phyloP scores from a whole-genome alignment of 106 monocot genomes.

The Dendrobium huoshanense region DNA sequence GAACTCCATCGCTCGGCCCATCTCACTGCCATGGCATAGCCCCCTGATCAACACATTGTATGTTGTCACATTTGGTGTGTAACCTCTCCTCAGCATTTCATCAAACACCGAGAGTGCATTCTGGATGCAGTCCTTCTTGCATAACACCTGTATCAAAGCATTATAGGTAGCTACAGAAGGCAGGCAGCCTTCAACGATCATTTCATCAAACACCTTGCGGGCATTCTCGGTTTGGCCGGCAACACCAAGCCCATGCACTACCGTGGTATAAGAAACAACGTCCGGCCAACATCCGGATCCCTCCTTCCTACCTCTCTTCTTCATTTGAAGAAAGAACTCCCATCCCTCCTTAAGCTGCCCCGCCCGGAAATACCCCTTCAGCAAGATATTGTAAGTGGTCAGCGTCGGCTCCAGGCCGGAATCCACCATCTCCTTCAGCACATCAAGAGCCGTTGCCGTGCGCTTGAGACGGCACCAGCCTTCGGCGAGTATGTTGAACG shows the following conservation, averaged over 20 bases:
- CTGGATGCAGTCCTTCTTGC: constrained; percentile 55
- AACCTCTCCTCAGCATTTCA: constrained; percentile 60
- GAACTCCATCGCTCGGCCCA: constrained; percentile 45
- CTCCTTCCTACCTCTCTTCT: constrained; percentile 43
- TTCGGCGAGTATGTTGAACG: constrained; percentile 77
- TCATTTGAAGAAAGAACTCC: constrained; percentile 78
- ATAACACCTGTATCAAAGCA: constrained; percentile 76
- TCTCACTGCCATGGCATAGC: constrained; percentile 60
- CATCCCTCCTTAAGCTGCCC: constrained; percentile 51
- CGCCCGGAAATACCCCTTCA: constrained; percentile 73
- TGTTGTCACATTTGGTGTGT: constrained; percentile 51
- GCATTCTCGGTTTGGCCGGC: constrained; percentile 49
- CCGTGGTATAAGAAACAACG: constrained; percentile 75
- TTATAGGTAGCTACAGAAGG: constrained; percentile 77
- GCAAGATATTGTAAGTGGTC: constrained; percentile 69
- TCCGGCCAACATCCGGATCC: constrained; percentile 38
- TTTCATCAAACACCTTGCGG: constrained; percentile 72
- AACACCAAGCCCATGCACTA: constrained; percentile 74
- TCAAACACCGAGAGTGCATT: constrained; percentile 66
- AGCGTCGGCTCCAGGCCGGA: constrained; percentile 56
- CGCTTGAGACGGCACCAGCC: constrained; percentile 75
- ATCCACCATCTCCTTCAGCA: constrained; percentile 70
- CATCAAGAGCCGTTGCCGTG: constrained; percentile 47
- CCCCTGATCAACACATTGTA: constrained; percentile 71
- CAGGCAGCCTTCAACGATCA: constrained; percentile 43